phyloP scores from a whole-genome alignment of 2,329 filamentous ascomycete species.

The Coleophoma crateriformis region DNA sequence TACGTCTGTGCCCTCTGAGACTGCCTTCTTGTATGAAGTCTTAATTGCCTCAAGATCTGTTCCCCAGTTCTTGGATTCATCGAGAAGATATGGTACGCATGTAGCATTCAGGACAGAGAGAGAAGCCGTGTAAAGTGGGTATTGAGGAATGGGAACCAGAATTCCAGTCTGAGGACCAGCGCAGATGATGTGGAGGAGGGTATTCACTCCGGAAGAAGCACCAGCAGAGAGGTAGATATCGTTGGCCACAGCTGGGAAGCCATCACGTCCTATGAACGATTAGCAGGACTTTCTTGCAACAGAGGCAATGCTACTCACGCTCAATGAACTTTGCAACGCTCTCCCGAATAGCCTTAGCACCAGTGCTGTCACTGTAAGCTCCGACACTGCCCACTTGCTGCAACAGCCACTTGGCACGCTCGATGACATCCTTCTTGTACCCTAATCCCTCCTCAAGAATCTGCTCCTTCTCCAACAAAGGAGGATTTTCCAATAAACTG shows the following conservation, averaged over 20 bases:
- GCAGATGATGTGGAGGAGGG: constrained; percentile 85
- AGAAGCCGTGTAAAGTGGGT: constrained; percentile 94
- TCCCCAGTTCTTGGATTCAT: constrained; percentile 82
- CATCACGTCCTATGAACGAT: constrained; percentile 63
- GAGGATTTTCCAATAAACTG: constrained; percentile 86
- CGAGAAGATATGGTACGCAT: constrained; percentile 89
- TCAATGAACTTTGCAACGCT: constrained; percentile 92
- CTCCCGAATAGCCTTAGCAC: constrained; percentile 78
- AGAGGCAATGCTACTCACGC: constrained; percentile 43
- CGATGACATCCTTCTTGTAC: constrained; percentile 87
- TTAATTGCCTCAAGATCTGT: constrained; percentile 79
- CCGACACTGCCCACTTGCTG: constrained; percentile 85
- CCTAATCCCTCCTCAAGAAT: constrained; percentile 70
- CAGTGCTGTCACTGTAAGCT: constrained; percentile 92
- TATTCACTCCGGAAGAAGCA: constrained; percentile 92
- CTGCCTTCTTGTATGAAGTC: constrained; percentile 67
- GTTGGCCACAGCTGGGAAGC: constrained; percentile 73
- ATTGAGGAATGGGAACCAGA: constrained; percentile 93
- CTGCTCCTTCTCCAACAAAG: constrained; percentile 75
- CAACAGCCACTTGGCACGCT: constrained; percentile 74
- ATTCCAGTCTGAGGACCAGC: constrained; percentile 71
- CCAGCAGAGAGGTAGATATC: constrained; percentile 89
- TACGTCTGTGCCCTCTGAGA: constrained; percentile 74
- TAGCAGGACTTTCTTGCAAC: background rate
- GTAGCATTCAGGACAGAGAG: constrained; percentile 78